These are phyloP conservation scores for Metschnikowia orientalis DNA, from an alignment of 805 yeast species.

Conservation along the genomic window DNA sequence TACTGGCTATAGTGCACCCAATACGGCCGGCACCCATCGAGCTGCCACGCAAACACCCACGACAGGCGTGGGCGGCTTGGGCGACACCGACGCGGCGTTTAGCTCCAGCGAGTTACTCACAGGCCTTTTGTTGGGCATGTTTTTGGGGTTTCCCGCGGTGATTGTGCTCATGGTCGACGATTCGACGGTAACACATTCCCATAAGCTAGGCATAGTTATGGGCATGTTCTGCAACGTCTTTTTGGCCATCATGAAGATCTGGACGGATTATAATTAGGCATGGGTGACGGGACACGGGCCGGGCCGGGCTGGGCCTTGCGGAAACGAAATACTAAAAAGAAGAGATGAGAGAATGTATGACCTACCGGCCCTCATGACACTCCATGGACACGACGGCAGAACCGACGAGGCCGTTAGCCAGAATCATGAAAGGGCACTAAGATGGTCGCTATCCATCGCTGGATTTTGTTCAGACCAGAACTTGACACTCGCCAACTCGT, in stretches of 20 bases:
- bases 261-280: conserved; percentile 11
- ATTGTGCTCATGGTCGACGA: conserved; percentile 60
- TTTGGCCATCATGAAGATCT: conserved; percentile 54
- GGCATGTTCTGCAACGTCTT: conserved; percentile 68
- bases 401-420: conserved; percentile 21
- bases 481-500: conserved; percentile 51
- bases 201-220: conserved; percentile 65
- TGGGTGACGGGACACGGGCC: neutral
- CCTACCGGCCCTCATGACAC: conserved; percentile 45
- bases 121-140: conserved; percentile 70
- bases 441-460: conserved; percentile 39
- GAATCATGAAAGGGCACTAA: conserved; percentile 39
- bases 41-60: conserved; percentile 6
- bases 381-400: conserved; percentile 20
- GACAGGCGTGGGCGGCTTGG: conserved; percentile 8
- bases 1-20: conserved; percentile 28
- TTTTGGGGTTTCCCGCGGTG: conserved; percentile 64
- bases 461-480: conserved; percentile 45
- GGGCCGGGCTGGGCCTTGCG: no score
- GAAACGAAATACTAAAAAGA: neutral
- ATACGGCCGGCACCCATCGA: conserved; percentile 6
- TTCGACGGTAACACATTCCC: conserved; percentile 53
- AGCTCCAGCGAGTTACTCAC: conserved; percentile 61
- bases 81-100: conserved; percentile 1
- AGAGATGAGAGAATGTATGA: conserved; percentile 27